Evolutionary conservation across 2,329 filamentous ascomycete species (phyloP).

Genomic region (Amauroascus niger): DNA sequence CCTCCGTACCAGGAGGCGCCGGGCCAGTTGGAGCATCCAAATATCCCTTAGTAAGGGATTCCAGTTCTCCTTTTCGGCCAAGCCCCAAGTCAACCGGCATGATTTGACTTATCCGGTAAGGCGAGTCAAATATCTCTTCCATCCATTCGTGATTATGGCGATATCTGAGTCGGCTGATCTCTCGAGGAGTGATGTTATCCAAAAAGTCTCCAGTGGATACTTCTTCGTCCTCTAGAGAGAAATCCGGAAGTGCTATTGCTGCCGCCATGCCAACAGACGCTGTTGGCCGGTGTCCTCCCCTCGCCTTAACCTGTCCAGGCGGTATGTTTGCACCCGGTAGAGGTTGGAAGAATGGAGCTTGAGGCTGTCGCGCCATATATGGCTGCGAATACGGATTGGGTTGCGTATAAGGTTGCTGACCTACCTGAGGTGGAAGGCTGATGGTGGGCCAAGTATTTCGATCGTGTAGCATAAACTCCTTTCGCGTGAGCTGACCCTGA

Average conservation of each 20-base stretch:
- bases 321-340: constrained; percentile 24
- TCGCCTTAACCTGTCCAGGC: constrained; percentile 26
- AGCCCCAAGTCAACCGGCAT: constrained; percentile 77
- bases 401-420: constrained; percentile 43
- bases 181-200: constrained; percentile 77
- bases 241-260: constrained; percentile 38
- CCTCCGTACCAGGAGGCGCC: constrained; percentile 21
- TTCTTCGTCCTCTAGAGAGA: constrained; percentile 72
- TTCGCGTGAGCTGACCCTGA: constrained; percentile 72
- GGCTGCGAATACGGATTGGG: constrained; percentile 36
- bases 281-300: constrained; percentile 38
- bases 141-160: constrained; percentile 98
- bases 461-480: constrained; percentile 91
- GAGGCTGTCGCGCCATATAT: constrained; percentile 29
- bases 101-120: constrained; percentile 77
- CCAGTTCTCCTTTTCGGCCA: constrained; percentile 72
- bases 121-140: constrained; percentile 90
- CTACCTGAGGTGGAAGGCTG: constrained; percentile 51
- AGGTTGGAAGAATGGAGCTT: constrained; percentile 25
- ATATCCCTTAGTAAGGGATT: constrained; percentile 71
- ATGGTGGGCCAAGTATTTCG: constrained; percentile 83
- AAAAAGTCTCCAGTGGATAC: constrained; percentile 78
- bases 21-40: constrained; percentile 52
- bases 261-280: constrained; percentile 28
- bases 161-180: constrained; percentile 79